Evolutionary conservation across 345 rosid genomes (phyloP), one percentile per base, ranked within the genome.

Genomic region (Aquilaria yunnanensis): DNA sequence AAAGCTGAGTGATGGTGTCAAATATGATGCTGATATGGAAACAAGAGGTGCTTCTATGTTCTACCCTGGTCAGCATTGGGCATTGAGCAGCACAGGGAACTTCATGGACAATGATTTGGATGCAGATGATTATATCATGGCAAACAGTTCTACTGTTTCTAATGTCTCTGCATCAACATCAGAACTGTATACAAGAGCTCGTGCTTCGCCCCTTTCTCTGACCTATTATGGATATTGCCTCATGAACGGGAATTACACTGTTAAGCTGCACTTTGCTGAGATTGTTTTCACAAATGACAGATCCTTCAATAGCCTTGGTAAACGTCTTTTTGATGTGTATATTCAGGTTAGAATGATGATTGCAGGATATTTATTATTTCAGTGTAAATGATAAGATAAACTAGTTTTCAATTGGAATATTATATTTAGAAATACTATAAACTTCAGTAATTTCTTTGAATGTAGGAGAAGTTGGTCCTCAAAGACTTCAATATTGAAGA

Each of bases 151-250:
- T 5, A 63, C 72, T 65, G 66, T 89, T 70, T 71, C 81, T 41
- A 77, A 78, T 48, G 66, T 65, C 56, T 81, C 88, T 2, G 70
- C 79, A 11, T 47, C 16, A 29, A 65, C 30, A 68, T 68, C 64
- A 2, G 73, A 52, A 49, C 78, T 92, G 10, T 92, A 85, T 71
- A 80, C 69, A 14, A 78, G 88, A 32, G 93, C 96, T 3, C 85
- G 97, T 9, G 73, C 65, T 72, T 85, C 98, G 61, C 84, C 98
- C 57, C 77, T 77, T 57, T 84, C 96, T 3, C 85, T 92, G 58
- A 87, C 92, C 57, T 92, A 85, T 84, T 87, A 87, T 16, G 97
- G 96, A 54, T 76, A 83, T 46, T 87, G 98, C 72, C 96, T 89
- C 1, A 72, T 75, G 67, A 73, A 81, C 13, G 98, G 96, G 56